Evolutionary conservation across 2,329 filamentous ascomycete species (phyloP), one percentile per base, ranked within the genome.

Genomic region (Epichloe coenophiala): DNA sequence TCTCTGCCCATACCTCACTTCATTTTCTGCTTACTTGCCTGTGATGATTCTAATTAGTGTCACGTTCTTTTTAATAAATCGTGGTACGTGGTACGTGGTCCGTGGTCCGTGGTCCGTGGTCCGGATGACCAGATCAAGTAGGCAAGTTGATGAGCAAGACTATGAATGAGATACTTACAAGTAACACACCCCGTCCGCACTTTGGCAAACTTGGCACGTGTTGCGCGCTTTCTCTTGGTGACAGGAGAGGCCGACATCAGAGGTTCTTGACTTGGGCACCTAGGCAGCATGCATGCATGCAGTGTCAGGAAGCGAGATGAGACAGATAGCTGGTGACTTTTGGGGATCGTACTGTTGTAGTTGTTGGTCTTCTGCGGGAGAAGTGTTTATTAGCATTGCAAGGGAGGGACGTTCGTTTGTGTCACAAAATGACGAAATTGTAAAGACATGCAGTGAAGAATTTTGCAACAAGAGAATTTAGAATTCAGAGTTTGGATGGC

Each of bases 121-220:
- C 15, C 21, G 6, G 13, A 12, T 11, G 19, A 23, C 3, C 36
- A 38, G 11, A 19, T n/a, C 13, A 7, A 17, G 11, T 23, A 13
- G n/a, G 7, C 17, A 15, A 27, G 15, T 11, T n/a, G n/a, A n/a
- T 27, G 19, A 12, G 11, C 31, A 27, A 36, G 9, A 36, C 13
- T 13, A 21, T 15, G 13, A 40, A 31, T 31, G 36, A n/a, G 12
- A 31, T 41, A 60, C 62, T 61, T 53, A 65, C 63, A 65, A 48
- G 61, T 61, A 23, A 61, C 53, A 49, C 63, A 64, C 8, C 63
- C 61, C 12, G 63, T 64, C 19, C 61, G 55, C 5, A 64, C 63
- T 47, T 64, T 64, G 49, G 61, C 56, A 19, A 58, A 60, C 44
- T 61, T 64, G 49, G 63, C 60, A 23, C 65, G 58, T 15, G 53